Evolutionary conservation across 148 eudicot species (phyloP), one percentile per base, ranked within the genome.

Genomic region (Linanthus parryae): DNA sequence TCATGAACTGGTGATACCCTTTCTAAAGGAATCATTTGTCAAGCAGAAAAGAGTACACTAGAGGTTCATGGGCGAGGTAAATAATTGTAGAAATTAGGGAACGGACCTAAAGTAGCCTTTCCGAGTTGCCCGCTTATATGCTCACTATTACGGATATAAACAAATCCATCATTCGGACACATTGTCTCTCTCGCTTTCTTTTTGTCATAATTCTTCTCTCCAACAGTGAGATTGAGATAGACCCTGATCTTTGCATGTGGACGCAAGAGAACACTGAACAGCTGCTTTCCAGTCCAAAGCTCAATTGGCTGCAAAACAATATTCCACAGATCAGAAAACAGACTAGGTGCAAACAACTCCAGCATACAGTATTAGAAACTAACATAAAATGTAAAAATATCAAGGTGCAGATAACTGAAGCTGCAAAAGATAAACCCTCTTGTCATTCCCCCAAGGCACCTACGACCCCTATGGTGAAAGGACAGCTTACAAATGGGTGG

Each of bases 281-380:
- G 63, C 38, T 92, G 99, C 68, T 92, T 92, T 46, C 99, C 99
- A 33, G 96, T 92, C 99, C 99, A 88, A 25, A 92, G 94, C 77
- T 88, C 96, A 53, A 84, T 62, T 10, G 99, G 99, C 99, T 87
- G 78, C 80, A 73, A 70, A 48, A 69, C 40, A 70, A 57, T 19
- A 45, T 23, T 7, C 31, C 42, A 21, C 21, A 37, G 25, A 40
- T 44, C 35, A 60, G 48, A 38, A 25, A 15, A 24, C 38, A 14
- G 3, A 8, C 22, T 25, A 54, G 20, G 13, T 14, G 31, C 12
- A 53, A 53, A 16, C 23, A 53, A 33, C 24, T 25, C 17, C 15
- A 15, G 63, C 6, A 14, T 5, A 60, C 27, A 14, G n/a, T 28
- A 22, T 27, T 15, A 15, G 11, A 48, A 48, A 4, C 16, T 15